Percentiles rank a stretch among this genome's conserved stretches.
Conservation (phyloP, 441 rosid species). For the Aquilaria agallochum region DNA sequence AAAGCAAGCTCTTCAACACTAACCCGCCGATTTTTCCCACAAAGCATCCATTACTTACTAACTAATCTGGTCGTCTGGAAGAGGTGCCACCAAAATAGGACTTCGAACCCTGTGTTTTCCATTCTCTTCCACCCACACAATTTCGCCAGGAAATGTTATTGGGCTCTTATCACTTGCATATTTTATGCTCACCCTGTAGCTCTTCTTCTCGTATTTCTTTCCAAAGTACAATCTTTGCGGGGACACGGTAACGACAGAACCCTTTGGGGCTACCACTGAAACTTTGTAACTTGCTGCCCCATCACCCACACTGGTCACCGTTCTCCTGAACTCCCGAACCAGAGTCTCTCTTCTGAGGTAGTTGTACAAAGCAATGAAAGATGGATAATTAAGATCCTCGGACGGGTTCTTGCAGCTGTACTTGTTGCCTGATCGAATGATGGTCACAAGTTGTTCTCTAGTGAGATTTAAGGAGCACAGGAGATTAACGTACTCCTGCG, state of each 20-base stretch:
- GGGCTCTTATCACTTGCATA: background rate
- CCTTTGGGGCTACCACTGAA: conserved; percentile 15
- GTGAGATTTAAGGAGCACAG: conserved; percentile 36
- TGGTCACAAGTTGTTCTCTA: conserved; percentile 20
- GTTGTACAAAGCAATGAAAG: conserved; percentile 26
- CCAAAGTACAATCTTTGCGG: conserved; percentile 23
- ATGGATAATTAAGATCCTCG: conserved; percentile 41
- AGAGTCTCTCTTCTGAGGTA: background rate
- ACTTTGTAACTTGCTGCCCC: conserved; percentile 23
- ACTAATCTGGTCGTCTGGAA: background rate
- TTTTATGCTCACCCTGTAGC: conserved; percentile 13
- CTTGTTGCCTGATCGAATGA: conserved; percentile 19
- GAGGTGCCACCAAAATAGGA: conserved; percentile 28
- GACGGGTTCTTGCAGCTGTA: conserved; percentile 21
- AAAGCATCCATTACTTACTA: too few relatives aligned
- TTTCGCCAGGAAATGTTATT: conserved; percentile 25
- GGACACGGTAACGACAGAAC: conserved; percentile 14
- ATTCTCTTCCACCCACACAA: conserved; percentile 27
- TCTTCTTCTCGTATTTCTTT: conserved; percentile 23
- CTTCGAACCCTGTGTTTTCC: conserved; percentile 27
- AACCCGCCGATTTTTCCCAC: too few relatives aligned
- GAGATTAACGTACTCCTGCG: conserved; percentile 32
- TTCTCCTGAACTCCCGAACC: conserved; percentile 19
- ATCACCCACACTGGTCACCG: conserved; percentile 31
- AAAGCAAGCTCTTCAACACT: too few relatives aligned